These are phyloP conservation scores for Ogataea ganodermae DNA, from an alignment of 805 yeast species.

Conservation along the genomic window DNA sequence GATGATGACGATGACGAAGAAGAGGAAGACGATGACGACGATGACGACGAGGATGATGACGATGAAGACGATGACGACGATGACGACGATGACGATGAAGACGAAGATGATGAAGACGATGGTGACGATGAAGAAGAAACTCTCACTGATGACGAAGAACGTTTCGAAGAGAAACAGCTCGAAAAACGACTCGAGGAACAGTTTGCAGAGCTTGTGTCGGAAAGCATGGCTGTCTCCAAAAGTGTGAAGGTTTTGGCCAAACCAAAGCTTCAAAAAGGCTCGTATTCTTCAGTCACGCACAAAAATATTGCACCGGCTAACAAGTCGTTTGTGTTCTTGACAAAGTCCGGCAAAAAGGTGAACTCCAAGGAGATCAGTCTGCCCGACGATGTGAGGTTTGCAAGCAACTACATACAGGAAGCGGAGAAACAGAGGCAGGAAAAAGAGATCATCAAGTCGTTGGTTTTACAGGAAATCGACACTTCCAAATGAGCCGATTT, in stretches of 20 bases:
- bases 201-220: constrained; percentile 52
- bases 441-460: constrained; percentile 56
- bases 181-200: constrained; percentile 51
- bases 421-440: constrained; percentile 53
- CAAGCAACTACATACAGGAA: constrained; percentile 51
- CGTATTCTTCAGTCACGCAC: constrained; percentile 28
- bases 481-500: constrained; percentile 25
- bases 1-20: constrained; percentile 15
- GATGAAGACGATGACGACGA: constrained; percentile 35
- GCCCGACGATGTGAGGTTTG: constrained; percentile 58
- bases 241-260: constrained; percentile 34
- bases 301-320: constrained; percentile 24
- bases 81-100: constrained; percentile 35
- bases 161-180: constrained; percentile 29
- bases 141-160: constrained; percentile 11
- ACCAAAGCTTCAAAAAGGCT: constrained; percentile 20
- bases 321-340: constrained; percentile 50
- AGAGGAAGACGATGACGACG: constrained; percentile 15
- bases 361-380: constrained; percentile 47
- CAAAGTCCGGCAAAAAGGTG: constrained; percentile 52
- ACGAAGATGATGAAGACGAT: constrained; percentile 28
- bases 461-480: constrained; percentile 43
- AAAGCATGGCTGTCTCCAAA: constrained; percentile 38
- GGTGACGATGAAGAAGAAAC: constrained; percentile 28
- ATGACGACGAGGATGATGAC: constrained; percentile 27